Percentiles rank a stretch among this genome's conserved stretches.
Evolutionary conservation across 768 basidiomycete species (phyloP).

Genomic region (Lyophyllum shimeji): DNA sequence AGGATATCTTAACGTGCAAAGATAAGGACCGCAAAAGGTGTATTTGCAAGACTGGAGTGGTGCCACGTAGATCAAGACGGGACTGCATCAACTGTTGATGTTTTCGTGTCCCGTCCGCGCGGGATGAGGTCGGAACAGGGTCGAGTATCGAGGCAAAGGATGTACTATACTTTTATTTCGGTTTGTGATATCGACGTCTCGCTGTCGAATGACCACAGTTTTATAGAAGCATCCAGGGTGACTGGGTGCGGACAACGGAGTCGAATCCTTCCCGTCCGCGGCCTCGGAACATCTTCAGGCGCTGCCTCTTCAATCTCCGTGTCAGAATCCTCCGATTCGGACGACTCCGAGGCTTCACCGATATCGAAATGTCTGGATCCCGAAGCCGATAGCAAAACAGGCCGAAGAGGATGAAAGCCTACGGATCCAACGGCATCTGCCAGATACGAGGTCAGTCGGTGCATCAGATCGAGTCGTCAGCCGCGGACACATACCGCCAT

Average conservation of each 20-base stretch:
- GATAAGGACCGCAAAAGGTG: slow-evolving; percentile 4
- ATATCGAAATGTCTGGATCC: slow-evolving; percentile 74
- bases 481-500: slow-evolving; percentile 45
- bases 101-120: background rate
- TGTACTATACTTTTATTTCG: background rate
- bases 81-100: background rate
- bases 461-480: background rate
- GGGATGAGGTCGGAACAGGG: background rate
- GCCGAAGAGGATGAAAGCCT: slow-evolving; percentile 64
- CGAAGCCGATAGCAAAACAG: slow-evolving; percentile 62
- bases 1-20: slow-evolving; percentile 20
- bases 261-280: background rate
- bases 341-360: slow-evolving; percentile 19
- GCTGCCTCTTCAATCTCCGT: slow-evolving; percentile 17
- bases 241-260: slow-evolving; percentile 23
- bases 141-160: background rate
- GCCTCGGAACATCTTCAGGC: background rate
- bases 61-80: background rate
- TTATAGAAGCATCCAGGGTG: slow-evolving; percentile 32
- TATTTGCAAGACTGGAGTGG: background rate
- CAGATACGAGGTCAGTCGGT: background rate
- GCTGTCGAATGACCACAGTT: slow-evolving; percentile 28
- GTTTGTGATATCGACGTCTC: background rate
- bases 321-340: slow-evolving; percentile 19
- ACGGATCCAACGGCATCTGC: slow-evolving; percentile 76